These are phyloP conservation scores for Leccinum boreale DNA, from an alignment of 768 basidiomycete species.

Conservation along the genomic window DNA sequence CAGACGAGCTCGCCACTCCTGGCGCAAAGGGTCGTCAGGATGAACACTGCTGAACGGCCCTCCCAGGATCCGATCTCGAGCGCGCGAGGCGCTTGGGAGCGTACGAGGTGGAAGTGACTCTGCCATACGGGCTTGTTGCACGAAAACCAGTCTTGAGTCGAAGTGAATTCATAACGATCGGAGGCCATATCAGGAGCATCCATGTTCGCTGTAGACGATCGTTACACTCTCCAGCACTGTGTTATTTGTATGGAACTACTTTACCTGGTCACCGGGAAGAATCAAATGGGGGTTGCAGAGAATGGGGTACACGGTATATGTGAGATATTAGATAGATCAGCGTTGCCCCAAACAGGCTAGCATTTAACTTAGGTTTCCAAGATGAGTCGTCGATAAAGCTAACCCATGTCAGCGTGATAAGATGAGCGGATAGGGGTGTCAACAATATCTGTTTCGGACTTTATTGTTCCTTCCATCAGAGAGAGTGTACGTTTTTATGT, in stretches of 20 bases:
- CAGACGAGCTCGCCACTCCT: conserved; percentile 46
- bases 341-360: neutral
- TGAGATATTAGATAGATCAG: conserved; percentile 5
- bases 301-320: conserved; percentile 13
- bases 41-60: conserved; percentile 58
- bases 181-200: conserved; percentile 1
- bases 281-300: neutral
- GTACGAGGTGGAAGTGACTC: conserved; percentile 38
- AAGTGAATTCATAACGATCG: conserved; percentile 40
- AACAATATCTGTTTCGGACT: neutral
- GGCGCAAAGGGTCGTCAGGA: conserved; percentile 46
- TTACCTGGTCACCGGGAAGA: neutral
- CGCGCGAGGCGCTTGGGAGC: conserved; percentile 39
- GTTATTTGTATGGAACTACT: neutral
- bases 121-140: conserved; percentile 43
- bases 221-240: neutral
- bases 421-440: neutral
- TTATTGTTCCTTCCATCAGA: no score
- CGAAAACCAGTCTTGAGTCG: conserved; percentile 57
- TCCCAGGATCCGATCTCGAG: conserved; percentile 64
- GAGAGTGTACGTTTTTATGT: neutral
- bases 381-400: neutral
- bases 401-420: neutral
- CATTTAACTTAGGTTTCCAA: neutral
- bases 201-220: conserved; percentile 13